Base-by-base conservation (phyloP, 2,329 filamentous ascomycete genomes). In the Colletotrichum chlorophyti region DNA sequence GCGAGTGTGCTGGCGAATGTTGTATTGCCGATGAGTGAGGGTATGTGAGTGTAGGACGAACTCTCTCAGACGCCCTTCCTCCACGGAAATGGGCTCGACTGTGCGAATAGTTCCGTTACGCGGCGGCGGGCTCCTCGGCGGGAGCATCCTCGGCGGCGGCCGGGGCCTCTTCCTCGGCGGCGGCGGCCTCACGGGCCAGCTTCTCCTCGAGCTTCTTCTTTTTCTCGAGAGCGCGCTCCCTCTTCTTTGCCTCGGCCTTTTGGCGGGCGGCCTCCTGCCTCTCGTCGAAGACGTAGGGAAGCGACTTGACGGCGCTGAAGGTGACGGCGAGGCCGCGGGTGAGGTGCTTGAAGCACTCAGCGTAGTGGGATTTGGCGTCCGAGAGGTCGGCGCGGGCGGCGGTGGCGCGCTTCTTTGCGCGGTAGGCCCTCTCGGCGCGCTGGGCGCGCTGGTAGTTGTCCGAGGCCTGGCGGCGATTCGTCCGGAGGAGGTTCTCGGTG, bases 401-500 rank as follows among this genome's bases (percentile, higher is more conserved):
- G 15, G 73, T 66, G 10, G 75, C 70, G 9, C 76, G 73, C 70
- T 79, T 79, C 57, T 68, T 71, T 29, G 74, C 68, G 34, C 68
- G 69, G 70, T 79, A 80, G 37, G 70, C 65, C 32, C 68, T 69
- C 68, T 80, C 76, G 46, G 76, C 74, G 17, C 70, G 68, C 55
- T 72, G 69, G 4, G 77, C 77, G 43, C 72, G 69, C 38, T 70
- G 64, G 55, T 73, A 71, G 29, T 74, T 69, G 52, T 74, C 66
- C 11, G 74, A 74, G 24, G 76, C 75, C 35, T 69, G 65, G 32
- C 69, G 73, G 23, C 74, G 72, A 53, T 70, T 74, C 49, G 70
- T 72, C 41, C 70, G 68, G 37, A 79, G 74, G 27, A 77, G 66
- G 61, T 72, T 71, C 63, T 78, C 74, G 15, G 77, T 80, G 52